Conservation (phyloP, 2,329 filamentous ascomycete genomes). For the Aspergillus sp. region DNA sequence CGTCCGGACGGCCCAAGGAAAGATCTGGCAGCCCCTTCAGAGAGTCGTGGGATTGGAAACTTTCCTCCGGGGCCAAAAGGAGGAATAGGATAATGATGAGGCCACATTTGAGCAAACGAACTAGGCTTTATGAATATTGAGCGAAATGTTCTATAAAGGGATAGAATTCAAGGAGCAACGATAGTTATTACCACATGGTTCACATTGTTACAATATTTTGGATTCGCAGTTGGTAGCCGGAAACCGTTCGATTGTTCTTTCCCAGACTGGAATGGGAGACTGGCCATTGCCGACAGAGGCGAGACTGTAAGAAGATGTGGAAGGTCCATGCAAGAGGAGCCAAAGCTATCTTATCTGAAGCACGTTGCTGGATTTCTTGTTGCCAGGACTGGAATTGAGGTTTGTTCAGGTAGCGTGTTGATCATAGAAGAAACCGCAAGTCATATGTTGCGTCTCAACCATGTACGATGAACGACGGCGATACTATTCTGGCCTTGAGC, state of each 20-base stretch:
- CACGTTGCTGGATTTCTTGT: too few relatives aligned
- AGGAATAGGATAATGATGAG: too few relatives aligned
- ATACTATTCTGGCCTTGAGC: too few relatives aligned
- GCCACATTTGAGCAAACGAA: not conserved
- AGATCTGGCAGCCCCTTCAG: conserved; percentile 34
- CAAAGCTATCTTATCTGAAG: too few relatives aligned
- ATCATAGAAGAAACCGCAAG: too few relatives aligned
- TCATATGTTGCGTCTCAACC: too few relatives aligned
- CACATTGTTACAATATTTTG: not conserved
- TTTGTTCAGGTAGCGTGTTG: too few relatives aligned
- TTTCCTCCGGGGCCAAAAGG: not conserved
- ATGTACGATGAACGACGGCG: too few relatives aligned
- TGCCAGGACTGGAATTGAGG: too few relatives aligned
- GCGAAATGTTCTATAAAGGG: not conserved
- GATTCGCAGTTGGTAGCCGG: not conserved
- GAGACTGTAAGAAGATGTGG: not conserved
- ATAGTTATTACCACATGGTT: not conserved
- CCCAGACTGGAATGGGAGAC: not conserved
- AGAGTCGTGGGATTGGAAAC: not conserved
- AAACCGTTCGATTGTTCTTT: not conserved
- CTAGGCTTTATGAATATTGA: not conserved
- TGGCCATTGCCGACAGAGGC: not conserved
- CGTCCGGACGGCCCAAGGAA: conserved; percentile 33
- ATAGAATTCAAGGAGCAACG: not conserved
- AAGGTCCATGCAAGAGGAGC: not conserved